Evolutionary conservation across 768 basidiomycete species (phyloP).

Genomic region (Suillus cothurnatus): DNA sequence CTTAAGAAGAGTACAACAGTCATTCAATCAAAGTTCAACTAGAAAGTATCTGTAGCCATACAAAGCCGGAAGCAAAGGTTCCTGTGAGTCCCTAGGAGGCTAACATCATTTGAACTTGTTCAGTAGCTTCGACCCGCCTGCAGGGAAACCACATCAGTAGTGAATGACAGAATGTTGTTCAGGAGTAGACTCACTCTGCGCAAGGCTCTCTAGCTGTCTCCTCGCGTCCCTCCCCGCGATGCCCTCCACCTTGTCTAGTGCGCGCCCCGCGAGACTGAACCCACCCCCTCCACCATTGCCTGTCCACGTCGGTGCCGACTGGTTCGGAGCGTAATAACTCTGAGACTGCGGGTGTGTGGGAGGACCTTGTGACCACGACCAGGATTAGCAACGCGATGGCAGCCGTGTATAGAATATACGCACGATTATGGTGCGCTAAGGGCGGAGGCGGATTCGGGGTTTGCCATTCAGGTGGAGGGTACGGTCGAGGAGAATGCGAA

Average conservation of each 20-base stretch:
- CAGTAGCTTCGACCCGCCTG: conserved; percentile 15
- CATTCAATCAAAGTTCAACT: too few species aligned
- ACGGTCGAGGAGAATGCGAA: conserved; percentile 3
- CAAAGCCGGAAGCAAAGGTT: not conserved
- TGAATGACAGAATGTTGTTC: conserved; percentile 9
- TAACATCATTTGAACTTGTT: conserved; percentile 16
- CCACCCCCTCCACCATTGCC: conserved; percentile 12
- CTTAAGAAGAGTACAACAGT: too few species aligned
- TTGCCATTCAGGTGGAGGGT: conserved; percentile 13
- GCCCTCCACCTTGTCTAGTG: conserved; percentile 54
- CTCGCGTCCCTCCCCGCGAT: conserved; percentile 55
- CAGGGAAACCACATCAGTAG: not conserved
- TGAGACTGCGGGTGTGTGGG: conserved; percentile 13
- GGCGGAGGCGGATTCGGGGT: conserved; percentile 29
- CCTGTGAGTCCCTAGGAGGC: not conserved
- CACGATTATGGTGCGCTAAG: conserved; percentile 37
- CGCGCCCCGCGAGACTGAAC: conserved; percentile 32
- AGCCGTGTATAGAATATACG: conserved; percentile 21
- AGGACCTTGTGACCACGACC: conserved; percentile 9
- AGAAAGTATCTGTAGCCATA: not conserved
- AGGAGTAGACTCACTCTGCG: conserved; percentile 49
- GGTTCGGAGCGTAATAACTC: conserved; percentile 16
- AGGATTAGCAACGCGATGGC: conserved; percentile 2
- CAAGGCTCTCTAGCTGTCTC: conserved; percentile 50
- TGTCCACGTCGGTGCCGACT: conserved; percentile 4